Percentiles rank a stretch among this genome's conserved stretches.
Conservation (phyloP, 768 basidiomycete species). For the Dioszegia hungarica region DNA sequence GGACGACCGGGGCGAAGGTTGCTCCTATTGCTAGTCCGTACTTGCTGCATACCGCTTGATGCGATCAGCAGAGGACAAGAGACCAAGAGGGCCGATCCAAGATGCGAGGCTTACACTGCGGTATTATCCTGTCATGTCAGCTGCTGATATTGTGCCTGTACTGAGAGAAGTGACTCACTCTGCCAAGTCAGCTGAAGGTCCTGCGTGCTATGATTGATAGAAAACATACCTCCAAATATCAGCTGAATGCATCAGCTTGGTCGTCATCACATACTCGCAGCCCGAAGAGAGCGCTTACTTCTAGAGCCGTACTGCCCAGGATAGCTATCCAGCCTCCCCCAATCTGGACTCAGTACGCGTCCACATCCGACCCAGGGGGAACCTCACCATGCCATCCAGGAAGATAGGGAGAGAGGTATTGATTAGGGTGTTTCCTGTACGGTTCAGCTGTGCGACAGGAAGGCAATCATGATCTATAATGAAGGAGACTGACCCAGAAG, state of each 20-base stretch:
- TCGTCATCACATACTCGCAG: too few relatives aligned
- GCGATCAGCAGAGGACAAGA: neutral
- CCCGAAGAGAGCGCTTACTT: too few relatives aligned
- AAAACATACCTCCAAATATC: conserved; percentile 29
- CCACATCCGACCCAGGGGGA: neutral
- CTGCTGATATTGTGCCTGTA: neutral
- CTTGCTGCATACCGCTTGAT: conserved; percentile 31
- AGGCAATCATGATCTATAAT: neutral
- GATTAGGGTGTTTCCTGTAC: conserved; percentile 34
- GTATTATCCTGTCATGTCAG: conserved; percentile 33
- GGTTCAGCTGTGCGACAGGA: neutral
- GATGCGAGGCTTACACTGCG: conserved; percentile 28
- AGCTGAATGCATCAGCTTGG: too few relatives aligned
- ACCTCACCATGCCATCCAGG: conserved; percentile 34
- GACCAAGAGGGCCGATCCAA: neutral
- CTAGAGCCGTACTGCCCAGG: conserved; percentile 34
- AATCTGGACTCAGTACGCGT: conserved; percentile 18
- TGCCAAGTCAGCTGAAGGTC: neutral
- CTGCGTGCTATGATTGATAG: neutral
- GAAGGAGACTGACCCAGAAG: conserved; percentile 25
- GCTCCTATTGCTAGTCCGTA: conserved; percentile 44
- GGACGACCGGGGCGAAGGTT: conserved; percentile 33
- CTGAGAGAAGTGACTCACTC: conserved; percentile 12
- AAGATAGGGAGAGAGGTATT: conserved; percentile 43
- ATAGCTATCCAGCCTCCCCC: conserved; percentile 42